Evolutionary conservation across 371 early-diverging fungal genomes (phyloP), one percentile per base, ranked within the genome.

Genomic region (Syncephalastrum sp.): DNA sequence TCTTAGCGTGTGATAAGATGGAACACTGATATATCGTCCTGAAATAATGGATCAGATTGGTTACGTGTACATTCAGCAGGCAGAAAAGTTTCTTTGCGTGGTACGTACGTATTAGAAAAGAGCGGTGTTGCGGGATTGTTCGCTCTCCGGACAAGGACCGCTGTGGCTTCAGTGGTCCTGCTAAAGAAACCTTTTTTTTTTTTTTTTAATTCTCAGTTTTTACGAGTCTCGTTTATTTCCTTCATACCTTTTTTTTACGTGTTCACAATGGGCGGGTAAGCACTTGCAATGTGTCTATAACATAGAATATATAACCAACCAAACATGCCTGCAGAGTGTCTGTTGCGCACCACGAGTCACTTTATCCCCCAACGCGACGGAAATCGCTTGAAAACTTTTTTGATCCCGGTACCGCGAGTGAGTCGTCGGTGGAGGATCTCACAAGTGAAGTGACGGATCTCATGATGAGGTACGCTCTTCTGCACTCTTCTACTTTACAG

Each of bases 381-480:
- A 60, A 53, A 60, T 45, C 55, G 23, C 56, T 24, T 41, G 53
- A 52, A 54, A 42, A 27, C 53, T 19, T 47, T 56, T 25, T 59
- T 59, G 21, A 51, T 63, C 3, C 54, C 65, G 13, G 57, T 68
- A 29, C 68, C 68, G 43, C 70, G 68, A 47, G 33, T 68, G 14
- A 66, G 60, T 46, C 61, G 70, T 54, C 65, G 14, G 65, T 77
- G 13, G 77, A 77, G 49, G 77, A 77, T 59, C 56, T 77, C 56
- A 77, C 77, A 10, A 64, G 64, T 15, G 77, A 77, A 61, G 73
- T 77, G 14, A 71, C 73, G 53, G 72, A 73, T 29, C 52, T 73
- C 16, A 67, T 77, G 72, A 63, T 77, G 63, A 70, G 73, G 77
- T 77, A 53, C 14, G 38, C 15, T 48, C 12, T 42, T 44, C 15